A percentile compares a stretch with the other conserved stretches of the same genome.
phyloP scores from a whole-genome alignment of 441 rosid species.

The Corymbia calophylla region DNA sequence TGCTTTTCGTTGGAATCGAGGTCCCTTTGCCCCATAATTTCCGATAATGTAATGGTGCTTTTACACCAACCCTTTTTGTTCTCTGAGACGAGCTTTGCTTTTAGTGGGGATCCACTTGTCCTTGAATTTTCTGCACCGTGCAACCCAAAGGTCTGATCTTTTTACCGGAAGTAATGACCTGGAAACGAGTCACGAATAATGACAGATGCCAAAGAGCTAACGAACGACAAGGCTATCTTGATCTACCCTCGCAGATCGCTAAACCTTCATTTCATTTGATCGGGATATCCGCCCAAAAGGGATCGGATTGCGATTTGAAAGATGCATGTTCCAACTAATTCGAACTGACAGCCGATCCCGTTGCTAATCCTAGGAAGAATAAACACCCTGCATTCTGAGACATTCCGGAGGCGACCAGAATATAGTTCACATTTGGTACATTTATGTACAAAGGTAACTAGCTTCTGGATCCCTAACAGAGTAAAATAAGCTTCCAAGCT shows the following conservation, averaged over 20 bases:
- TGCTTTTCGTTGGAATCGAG: background rate
- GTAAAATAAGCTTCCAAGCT: background rate
- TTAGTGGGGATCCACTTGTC: background rate
- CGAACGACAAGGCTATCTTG: background rate
- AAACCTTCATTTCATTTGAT: background rate
- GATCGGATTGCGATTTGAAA: background rate
- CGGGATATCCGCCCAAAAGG: background rate
- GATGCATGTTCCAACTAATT: background rate
- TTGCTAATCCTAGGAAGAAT: background rate
- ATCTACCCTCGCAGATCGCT: background rate
- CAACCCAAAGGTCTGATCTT: background rate
- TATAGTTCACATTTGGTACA: background rate
- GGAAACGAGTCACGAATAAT: background rate
- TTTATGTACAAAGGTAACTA: background rate
- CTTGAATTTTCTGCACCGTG: background rate
- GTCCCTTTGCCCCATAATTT: background rate
- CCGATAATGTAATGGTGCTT: background rate
- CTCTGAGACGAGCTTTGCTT: background rate
- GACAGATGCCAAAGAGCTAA: background rate
- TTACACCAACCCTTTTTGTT: background rate
- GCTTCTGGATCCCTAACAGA: background rate
- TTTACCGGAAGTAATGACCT: background rate
- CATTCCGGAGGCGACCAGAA: background rate
- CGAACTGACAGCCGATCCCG: background rate
- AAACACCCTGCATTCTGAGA: background rate